phyloP scores from a whole-genome alignment of 2,329 filamentous ascomycete genomes.

The Elsinoe arachidis region DNA sequence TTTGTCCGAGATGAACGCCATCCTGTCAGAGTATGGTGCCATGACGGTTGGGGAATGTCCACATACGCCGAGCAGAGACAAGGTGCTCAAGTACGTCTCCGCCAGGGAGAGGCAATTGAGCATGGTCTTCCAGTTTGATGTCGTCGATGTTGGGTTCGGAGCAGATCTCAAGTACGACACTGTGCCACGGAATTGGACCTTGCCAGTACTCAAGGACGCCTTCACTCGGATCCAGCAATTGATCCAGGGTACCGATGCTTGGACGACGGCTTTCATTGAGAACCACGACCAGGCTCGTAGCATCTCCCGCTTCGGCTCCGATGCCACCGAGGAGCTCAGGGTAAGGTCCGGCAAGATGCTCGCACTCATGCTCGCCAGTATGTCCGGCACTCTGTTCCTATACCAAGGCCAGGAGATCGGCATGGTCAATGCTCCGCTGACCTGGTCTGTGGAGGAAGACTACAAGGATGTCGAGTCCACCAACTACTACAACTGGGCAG shows the following conservation, averaged over 20 bases:
- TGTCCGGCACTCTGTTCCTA: slow-evolving; percentile 57
- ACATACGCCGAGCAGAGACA: slow-evolving; percentile 38
- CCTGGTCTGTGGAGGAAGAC: slow-evolving; percentile 51
- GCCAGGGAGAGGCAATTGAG: slow-evolving; percentile 49
- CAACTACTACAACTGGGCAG: slow-evolving; percentile 35
- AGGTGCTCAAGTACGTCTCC: slow-evolving; percentile 47
- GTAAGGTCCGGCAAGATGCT: slow-evolving; percentile 50
- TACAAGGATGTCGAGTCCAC: slow-evolving; percentile 58
- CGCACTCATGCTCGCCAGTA: slow-evolving; percentile 47
- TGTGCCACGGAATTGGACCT: slow-evolving; percentile 20
- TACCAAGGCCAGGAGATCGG: slow-evolving; percentile 64
- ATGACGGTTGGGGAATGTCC: slow-evolving; percentile 48
- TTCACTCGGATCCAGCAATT: slow-evolving; percentile 28
- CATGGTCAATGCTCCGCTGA: slow-evolving; percentile 54
- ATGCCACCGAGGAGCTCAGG: slow-evolving; percentile 40
- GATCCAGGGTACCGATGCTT: slow-evolving; percentile 52
- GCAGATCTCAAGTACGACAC: slow-evolving; percentile 20
- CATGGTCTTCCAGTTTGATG: slow-evolving; percentile 68
- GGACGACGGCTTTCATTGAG: slow-evolving; percentile 58
- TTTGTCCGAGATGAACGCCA: slow-evolving; percentile 37
- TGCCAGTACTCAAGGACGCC: slow-evolving; percentile 24
- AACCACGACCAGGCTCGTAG: slow-evolving; percentile 58
- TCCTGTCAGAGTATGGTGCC: slow-evolving; percentile 41
- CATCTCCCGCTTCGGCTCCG: slow-evolving; percentile 45
- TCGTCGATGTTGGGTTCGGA: slow-evolving; percentile 40